Base-by-base conservation (phyloP, 257 asterid genomes). In the Eucommia ulmoides region DNA sequence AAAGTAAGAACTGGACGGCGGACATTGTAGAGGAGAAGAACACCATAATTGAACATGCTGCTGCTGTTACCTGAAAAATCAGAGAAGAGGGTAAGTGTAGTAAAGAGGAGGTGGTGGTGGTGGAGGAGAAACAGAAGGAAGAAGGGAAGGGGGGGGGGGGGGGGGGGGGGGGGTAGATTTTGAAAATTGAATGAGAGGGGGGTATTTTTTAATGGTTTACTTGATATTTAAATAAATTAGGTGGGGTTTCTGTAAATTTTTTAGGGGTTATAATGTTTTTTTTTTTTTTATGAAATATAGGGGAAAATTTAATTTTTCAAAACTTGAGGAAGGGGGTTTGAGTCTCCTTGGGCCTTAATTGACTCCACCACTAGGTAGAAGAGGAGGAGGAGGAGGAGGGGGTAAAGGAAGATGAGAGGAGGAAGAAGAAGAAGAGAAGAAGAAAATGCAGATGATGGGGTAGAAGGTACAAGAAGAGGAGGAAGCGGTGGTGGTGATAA, bases 11-110 rank as follows among this genome's bases (percentile, higher is more conserved):
- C 41, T 88, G 93, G 41, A 70, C 52, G 11, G 95, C 84, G 0
- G 97, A 88, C 97, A 88, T 84, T 33, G 86, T 66, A 22, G 97
- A 88, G 35, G 95, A 82, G 89, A 88, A 84, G 49, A 88, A 60
- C 9, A 88, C 97, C 93, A 88, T 82, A 69, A 84, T 79, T 0
- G 95, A 88, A 55, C 95, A 82, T 4, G 97, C 82, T 46, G 84
- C 89, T 23, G 97, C 89, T 21, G 95, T 80, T 35, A 80, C 85
- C 97, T 88, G 67, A 1, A 17, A 51, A 10, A n/a, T 42, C 19
- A 7, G 19, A 0, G 48, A 42, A 29, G 38, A 12, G 38, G 12
- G 12, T 29, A 12, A 29, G 12, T 29, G 38, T 29, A 29, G 12
- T 29, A 5, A 29, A 29, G 38, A 5, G 7, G 38, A 29, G 12